These are phyloP conservation scores for Silene vulgaris DNA, from an alignment of 179 eudicot genomes.

Conservation along the genomic window DNA sequence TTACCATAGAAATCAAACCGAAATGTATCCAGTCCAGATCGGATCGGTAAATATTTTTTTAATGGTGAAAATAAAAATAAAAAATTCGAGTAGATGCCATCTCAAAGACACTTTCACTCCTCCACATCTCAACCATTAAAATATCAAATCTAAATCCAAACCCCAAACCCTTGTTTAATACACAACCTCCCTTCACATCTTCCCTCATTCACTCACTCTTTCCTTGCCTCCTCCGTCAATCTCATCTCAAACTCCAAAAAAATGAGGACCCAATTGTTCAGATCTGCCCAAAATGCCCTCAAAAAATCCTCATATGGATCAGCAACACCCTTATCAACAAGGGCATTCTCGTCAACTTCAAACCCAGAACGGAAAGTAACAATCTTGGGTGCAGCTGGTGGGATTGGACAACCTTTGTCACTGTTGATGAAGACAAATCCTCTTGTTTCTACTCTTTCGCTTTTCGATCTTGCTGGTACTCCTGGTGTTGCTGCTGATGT, in stretches of 20 bases:
- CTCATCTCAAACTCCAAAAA: conserved; percentile 9
- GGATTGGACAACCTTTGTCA: conserved; percentile 83
- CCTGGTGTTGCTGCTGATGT: conserved; percentile 93
- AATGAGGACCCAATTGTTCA: conserved; percentile 42
- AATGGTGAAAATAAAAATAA: no score
- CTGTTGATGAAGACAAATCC: conserved; percentile 90
- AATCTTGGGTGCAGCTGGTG: conserved; percentile 83
- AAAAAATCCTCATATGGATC: conserved; percentile 22
- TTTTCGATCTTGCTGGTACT: conserved; percentile 85
- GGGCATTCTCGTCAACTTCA: conserved; percentile 41
- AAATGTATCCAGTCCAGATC: no score
- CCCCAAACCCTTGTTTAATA: background rate
- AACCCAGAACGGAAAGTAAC: conserved; percentile 68
- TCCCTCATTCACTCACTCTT: conserved; percentile 2
- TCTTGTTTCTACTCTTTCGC: conserved; percentile 63
- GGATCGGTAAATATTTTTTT: no score
- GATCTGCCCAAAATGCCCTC: conserved; percentile 42
- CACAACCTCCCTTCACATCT: background rate
- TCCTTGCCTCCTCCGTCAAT: background rate
- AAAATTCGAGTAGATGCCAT: no score
- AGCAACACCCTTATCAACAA: conserved; percentile 28
- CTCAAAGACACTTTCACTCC: no score
- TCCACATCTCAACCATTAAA: no score
- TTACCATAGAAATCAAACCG: no score
- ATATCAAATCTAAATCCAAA: no score